Evolutionary conservation across 2,329 filamentous ascomycete genomes (phyloP), one percentile per base, ranked within the genome.

Genomic region (Xylariaceae sp.): DNA sequence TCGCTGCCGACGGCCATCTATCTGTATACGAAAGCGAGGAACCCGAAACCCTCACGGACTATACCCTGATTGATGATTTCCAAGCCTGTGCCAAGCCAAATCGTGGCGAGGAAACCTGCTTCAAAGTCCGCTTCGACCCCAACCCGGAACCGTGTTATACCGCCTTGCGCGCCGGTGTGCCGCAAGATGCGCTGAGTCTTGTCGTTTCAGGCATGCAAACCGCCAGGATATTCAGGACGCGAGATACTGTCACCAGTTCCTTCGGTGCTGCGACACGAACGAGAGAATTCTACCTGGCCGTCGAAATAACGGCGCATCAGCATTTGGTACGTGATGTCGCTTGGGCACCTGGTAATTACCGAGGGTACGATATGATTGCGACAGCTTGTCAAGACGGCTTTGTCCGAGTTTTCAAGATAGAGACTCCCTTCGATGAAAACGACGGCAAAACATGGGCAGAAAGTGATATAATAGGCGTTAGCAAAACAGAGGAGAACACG

Each of bases 351-450:
- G 91, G 89, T 11, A 94, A 89, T 50, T 89, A 94, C 55, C 74
- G 90, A 30, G 91, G 91, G 1, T 91, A 88, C 61, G 93, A 98
- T 62, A 77, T 91, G 43, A 78, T 97, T 53, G 93, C 91, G 3
- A 94, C 90, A 4, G 91, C 89, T 2, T 93, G 88, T 60, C 94
- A 94, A 63, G 93, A 98, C 60, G 91, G 93, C 3, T 83, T 81
- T 53, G 81, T 96, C 31, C 78, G 91, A 31, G 85, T 98, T n/a
- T 95, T 94, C 58, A 82, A 91, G 54, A 64, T 95, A 15, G 79
- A 83, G 28, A 85, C 85, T 0, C 74, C 76, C 1, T 66, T 65
- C 46, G 61, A 54, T 48, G 66, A 57, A 47, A 8, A n/a, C 46
- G 75, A 67, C 53, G 74, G 62, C 35, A 74, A 68, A 51, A 67